A percentile compares a stretch with the other conserved stretches of the same genome.
Evolutionary conservation across 2,329 filamentous ascomycete genomes (phyloP).

Genomic region (Alternaria brassicicola): DNA sequence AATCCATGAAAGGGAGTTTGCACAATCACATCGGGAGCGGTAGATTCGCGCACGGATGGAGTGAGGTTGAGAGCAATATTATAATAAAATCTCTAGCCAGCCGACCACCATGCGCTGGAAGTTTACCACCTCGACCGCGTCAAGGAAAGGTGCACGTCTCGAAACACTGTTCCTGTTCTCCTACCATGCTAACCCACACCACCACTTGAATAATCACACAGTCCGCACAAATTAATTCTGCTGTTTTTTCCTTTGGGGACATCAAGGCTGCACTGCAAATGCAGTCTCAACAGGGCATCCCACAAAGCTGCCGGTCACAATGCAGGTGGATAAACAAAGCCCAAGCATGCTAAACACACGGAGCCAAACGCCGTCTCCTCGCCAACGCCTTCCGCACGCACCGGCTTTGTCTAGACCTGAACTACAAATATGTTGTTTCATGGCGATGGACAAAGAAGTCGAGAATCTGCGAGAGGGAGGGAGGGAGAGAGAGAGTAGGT

Average conservation of each 20-base stretch:
- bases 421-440: not conserved
- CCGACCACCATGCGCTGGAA: not conserved
- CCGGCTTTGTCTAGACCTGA: not conserved
- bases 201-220: not conserved
- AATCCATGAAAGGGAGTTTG: conserved; percentile 9
- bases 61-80: not conserved
- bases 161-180: not conserved
- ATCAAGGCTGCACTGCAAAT: not conserved
- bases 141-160: not conserved
- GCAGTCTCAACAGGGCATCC: not conserved
- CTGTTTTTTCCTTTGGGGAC: not conserved
- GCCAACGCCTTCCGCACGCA: not conserved
- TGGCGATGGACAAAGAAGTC: not conserved
- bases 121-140: not conserved
- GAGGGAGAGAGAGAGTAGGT: not conserved
- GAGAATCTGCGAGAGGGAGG: not conserved
- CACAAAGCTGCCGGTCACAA: not conserved
- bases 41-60: not conserved
- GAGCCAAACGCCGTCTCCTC: not conserved
- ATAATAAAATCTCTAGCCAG: not conserved
- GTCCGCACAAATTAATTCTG: not conserved
- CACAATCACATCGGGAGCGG: conserved; percentile 3
- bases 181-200: not conserved
- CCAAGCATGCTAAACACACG: not conserved
- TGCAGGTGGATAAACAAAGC: not conserved